Evolutionary conservation across 2,329 filamentous ascomycete species (phyloP), one percentile per base, ranked within the genome.

Genomic region (Penicillium expansum): DNA sequence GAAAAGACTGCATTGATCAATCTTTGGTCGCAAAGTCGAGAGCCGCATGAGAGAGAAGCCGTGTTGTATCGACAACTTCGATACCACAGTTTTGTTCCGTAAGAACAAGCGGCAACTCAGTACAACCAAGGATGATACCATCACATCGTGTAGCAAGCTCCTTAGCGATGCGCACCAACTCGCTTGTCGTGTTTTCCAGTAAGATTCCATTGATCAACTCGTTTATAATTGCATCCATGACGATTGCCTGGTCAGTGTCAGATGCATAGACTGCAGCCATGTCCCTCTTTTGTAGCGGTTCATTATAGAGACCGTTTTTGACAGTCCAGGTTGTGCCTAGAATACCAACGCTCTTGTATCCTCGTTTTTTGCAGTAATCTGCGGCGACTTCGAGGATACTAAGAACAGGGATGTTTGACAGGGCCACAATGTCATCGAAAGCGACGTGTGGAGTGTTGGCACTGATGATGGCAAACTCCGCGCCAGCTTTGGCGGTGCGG

Each of bases 381-480:
- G 55, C 45, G 14, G 55, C 30, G 24, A 55, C 37, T 9, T 55
- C 47, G 2, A 59, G 42, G 13, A 57, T 52, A 39, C 55, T 55
- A 16, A 59, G 41, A 37, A 59, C 35, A 18, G 55, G 55, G 6
- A 59, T 59, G 9, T n/a, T 13, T 39, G 54, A 57, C 22, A 52
- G 37, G 35, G 35, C 41, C 24, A 32, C 30, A 2, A 42, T 38
- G 2, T 51, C 45, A 32, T 50, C 18, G n/a, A 50, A 51, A 9
- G 38, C 57, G 16, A 59, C 42, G 33, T 59, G 57, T 6, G 45
- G 39, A 16, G 45, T 57, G 7, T 57, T 59, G 10, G 57, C 55
- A 24, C 54, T 50, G n/a, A 59, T 57, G 41, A 59, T 57, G 24
- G 54, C 57, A 50, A 57, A 57, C 2, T 57, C 54, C 4, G 57